Evolutionary conservation across 768 basidiomycete species (phyloP), one percentile per base, ranked within the genome.

Genomic region (Termitomyces sp.): DNA sequence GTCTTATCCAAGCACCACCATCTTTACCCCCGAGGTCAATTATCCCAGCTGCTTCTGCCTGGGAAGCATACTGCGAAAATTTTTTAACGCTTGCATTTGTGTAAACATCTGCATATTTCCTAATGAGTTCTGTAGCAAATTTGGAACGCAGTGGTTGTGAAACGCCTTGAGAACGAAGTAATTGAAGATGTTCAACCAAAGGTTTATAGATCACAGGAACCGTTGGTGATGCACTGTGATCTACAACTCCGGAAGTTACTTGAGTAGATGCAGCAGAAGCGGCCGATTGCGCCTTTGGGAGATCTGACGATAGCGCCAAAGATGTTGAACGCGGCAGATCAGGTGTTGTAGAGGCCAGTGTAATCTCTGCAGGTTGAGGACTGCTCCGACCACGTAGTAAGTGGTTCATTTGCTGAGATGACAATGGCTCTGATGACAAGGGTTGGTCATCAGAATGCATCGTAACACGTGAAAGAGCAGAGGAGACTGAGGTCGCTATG

Each of bases 61-160:
- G 60, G 6, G 53, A 57, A 26, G 67, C 47, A 59, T 82, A 83
- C 44, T 75, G 70, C 16, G 66, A 64, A 59, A 81, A 80, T n/a
- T 63, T 72, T 5, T 69, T n/a, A 4, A 74, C 77, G 3, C 76
- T 74, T n/a, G 76, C 78, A 34, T 63, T 62, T 61, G 64, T 60
- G 54, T 79, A 80, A 1, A 74, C 63, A 5, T 0, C 22, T 14
- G 53, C 60, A 46, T 64, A 63, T 36, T 63, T 57, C 6, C 12
- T 54, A n/a, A 64, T 53, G 8, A 83, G 60, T 13, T 61, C 59
- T 36, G 62, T 48, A 10, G 71, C 75, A 12, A 83, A 51, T 0
- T 46, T 14, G n/a, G 76, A 76, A 51, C 79, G 74, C 5, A 71
- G 65, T 27, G 72, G 65, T 24, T 59, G 59, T 13, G 43, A 14